Base-by-base conservation (phyloP, 2,329 filamentous ascomycete species). In the Stromatinia cepivora region DNA sequence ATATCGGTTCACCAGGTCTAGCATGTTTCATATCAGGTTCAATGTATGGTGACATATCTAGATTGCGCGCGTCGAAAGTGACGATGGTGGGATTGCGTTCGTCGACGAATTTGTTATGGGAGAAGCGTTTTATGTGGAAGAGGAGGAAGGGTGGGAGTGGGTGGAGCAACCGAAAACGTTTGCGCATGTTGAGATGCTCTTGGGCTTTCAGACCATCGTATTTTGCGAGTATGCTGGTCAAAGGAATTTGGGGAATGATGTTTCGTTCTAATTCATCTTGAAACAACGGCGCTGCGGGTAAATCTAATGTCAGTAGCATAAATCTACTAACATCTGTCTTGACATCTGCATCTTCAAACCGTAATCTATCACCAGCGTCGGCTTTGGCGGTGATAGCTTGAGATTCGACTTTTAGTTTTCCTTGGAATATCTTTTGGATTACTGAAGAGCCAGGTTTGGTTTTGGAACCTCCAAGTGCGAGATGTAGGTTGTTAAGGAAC, bases 21-120 rank as follows among this genome's bases (percentile, higher is more conserved):
- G 90, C 88, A 50, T 90, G 78, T 7, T 84, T 81, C 0, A 92
- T 91, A 76, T 94, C 92, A 0, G 94, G 94, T 81, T 98, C 93
- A 17, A 97, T 93, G 76, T 95, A 98, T 0, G 94, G 93, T 7
- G 89, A 86, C 84, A 97, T 90, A 79, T 99, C 93, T 11, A 99
- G 87, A 54, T 90, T 88, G 77, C 90, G 86, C 6, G 92, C 90
- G 73, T 94, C 92, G 80, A 98, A 99, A 0, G 94, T 98, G 72
- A 99, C 95, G 77, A 99, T 99, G 13, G 95, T 99, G 0, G 94
- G 95, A 79, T 99, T 99, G 64, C 95, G 91, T 81, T 98, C 94
- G 2, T 91, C 88, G 28, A 99, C 92, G 78, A 99, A 99, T 79
- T 97, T 97, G 84, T 99, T 99, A 74, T 91, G 90, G 74, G 90